These are phyloP conservation scores for Piper betle DNA, from an alignment of 164 flowering plant species.

Conservation along the genomic window DNA sequence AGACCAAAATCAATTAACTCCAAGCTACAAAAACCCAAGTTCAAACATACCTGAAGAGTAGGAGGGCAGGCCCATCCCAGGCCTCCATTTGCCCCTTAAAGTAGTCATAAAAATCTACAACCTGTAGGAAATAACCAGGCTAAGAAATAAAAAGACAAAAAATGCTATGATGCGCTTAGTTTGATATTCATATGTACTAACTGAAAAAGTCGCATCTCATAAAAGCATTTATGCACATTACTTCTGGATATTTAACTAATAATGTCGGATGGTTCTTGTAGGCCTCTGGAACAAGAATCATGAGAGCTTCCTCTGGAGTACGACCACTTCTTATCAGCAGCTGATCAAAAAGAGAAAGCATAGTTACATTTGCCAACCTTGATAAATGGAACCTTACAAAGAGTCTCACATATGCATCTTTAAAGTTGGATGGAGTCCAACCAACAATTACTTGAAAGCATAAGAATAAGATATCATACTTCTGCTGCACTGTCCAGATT, in stretches of 20 bases:
- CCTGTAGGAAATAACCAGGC: constrained; percentile 27
- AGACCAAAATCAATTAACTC: not conserved
- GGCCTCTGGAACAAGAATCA: constrained; percentile 99
- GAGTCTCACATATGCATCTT: too few species aligned
- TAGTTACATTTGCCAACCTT: too few species aligned
- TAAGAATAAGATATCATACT: constrained; percentile 28
- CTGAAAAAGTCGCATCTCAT: too few species aligned
- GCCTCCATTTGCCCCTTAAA: constrained; percentile 99
- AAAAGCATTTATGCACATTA: constrained; percentile 10
- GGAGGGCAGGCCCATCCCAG: constrained; percentile 99
- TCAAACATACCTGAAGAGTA: constrained; percentile 72
- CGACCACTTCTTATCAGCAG: constrained; percentile 92
- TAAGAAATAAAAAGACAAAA: not conserved
- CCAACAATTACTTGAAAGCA: constrained; percentile 1
- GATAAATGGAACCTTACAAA: too few species aligned
- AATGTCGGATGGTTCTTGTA: constrained; percentile 97
- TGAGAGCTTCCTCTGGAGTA: constrained; percentile 79
- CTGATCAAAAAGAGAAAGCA: constrained; percentile 23
- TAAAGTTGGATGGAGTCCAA: not conserved
- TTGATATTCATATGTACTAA: too few species aligned
- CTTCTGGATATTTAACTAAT: constrained; percentile 91
- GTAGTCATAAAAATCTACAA: constrained; percentile 83
- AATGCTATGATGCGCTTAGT: too few species aligned
- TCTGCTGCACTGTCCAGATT: constrained; percentile 98
- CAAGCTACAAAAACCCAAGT: not conserved